Conservation (phyloP, 2,329 filamentous ascomycete genomes). For the Lasiodiplodia theobromae region DNA sequence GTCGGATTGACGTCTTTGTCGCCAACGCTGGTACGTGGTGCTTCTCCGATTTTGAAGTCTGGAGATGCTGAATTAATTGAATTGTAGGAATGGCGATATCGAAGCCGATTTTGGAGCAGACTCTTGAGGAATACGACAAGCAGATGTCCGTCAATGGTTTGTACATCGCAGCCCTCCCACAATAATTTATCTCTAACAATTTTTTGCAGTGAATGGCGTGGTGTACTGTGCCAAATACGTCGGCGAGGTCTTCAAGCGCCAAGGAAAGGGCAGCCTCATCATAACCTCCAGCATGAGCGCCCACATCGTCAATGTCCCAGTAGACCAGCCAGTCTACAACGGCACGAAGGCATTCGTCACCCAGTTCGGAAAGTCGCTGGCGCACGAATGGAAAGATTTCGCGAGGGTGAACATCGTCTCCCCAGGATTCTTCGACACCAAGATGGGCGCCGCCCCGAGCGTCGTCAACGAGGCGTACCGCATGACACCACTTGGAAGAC, state of each 20-base stretch:
- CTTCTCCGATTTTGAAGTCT: slow-evolving; percentile 13
- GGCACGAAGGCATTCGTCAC: slow-evolving; percentile 68
- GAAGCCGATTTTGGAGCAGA: slow-evolving; percentile 63
- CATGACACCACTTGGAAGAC: slow-evolving; percentile 79
- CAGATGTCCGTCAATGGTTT: slow-evolving; percentile 63
- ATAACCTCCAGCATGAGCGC: slow-evolving; percentile 75
- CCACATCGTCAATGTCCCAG: slow-evolving; percentile 80
- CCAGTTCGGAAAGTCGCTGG: slow-evolving; percentile 66
- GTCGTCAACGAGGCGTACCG: slow-evolving; percentile 72
- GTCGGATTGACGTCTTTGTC: slow-evolving; percentile 55
- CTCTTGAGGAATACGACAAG: slow-evolving; percentile 58
- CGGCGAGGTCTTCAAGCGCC: slow-evolving; percentile 51
- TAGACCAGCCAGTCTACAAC: slow-evolving; percentile 61
- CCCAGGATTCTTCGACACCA: slow-evolving; percentile 71
- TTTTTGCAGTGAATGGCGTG: slow-evolving; percentile 67
- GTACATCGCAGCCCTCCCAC: slow-evolving; percentile 32
- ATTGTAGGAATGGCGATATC: slow-evolving; percentile 56
- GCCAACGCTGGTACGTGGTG: slow-evolving; percentile 51
- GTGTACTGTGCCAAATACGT: slow-evolving; percentile 53
- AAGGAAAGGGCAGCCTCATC: slow-evolving; percentile 64
- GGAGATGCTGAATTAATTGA: neutral
- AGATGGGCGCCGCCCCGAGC: slow-evolving; percentile 69
- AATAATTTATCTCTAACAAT: slow-evolving; percentile 59
- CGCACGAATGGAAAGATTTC: slow-evolving; percentile 72
- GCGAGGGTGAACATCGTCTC: slow-evolving; percentile 70